Percentiles rank a stretch among this genome's conserved stretches.
These are phyloP conservation scores for Verticillium albo-atrum DNA, from an alignment of 2,329 filamentous ascomycete species.

Conservation along the genomic window DNA sequence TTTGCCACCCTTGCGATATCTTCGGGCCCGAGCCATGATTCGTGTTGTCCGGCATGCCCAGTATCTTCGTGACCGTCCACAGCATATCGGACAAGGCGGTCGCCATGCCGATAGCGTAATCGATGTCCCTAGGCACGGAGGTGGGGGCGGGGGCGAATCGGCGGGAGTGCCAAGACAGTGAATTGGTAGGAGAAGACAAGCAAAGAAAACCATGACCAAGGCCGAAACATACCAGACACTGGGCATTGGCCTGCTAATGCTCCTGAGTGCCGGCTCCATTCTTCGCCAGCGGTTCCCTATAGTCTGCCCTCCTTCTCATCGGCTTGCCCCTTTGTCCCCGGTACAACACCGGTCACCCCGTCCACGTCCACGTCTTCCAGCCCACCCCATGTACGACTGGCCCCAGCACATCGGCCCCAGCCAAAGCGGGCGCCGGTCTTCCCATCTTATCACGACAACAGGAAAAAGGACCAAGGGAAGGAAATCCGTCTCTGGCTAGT, in stretches of 20 bases:
- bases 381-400: background rate
- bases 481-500: background rate
- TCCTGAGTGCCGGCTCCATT: background rate
- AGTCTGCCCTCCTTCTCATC: background rate
- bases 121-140: background rate
- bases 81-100: background rate
- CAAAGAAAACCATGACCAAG: background rate
- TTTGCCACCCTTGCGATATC: background rate
- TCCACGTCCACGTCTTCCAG: background rate
- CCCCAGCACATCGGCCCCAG: background rate
- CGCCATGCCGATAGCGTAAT: background rate
- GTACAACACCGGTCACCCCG: background rate
- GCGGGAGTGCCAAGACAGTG: background rate
- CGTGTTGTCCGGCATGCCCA: background rate
- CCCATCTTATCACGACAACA: background rate
- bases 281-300: background rate
- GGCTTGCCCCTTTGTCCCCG: background rate
- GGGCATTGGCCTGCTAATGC: constrained; percentile 1
- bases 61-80: background rate
- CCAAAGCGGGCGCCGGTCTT: background rate
- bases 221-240: constrained; percentile 1
- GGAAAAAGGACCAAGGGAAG: background rate
- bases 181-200: background rate
- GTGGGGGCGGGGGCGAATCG: background rate
- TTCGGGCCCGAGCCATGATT: background rate